Evolutionary conservation across 2,329 filamentous ascomycete genomes (phyloP).

Genomic region (Aspergillus oerlinghausenensis): DNA sequence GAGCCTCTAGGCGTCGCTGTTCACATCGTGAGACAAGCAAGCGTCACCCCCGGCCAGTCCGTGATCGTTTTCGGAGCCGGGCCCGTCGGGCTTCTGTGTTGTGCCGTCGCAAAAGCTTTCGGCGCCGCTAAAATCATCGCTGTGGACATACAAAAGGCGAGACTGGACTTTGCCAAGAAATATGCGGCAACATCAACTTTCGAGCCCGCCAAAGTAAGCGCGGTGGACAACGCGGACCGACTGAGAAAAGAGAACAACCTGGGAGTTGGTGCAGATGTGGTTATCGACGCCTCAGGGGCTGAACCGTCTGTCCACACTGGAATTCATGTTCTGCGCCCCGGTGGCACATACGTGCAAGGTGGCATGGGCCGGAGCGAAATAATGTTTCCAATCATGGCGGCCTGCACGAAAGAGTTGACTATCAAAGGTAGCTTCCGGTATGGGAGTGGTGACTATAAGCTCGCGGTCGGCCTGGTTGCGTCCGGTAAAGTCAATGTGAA

Average conservation of each 20-base stretch:
- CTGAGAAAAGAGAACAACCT: constrained; percentile 62
- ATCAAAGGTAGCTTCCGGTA: constrained; percentile 88
- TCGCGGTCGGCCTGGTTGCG: constrained; percentile 72
- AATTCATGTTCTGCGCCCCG: constrained; percentile 65
- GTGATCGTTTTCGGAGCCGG: constrained; percentile 85
- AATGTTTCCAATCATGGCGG: constrained; percentile 83
- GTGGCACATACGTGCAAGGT: constrained; percentile 76
- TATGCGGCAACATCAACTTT: constrained; percentile 56
- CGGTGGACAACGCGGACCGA: constrained; percentile 69
- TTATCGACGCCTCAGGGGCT: constrained; percentile 76
- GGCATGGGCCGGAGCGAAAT: constrained; percentile 89
- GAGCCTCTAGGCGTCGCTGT: constrained; percentile 86
- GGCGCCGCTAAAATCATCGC: constrained; percentile 81
- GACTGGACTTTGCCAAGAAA: constrained; percentile 71
- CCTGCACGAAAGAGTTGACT: constrained; percentile 85
- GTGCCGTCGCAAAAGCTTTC: constrained; percentile 76
- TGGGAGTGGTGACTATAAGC: constrained; percentile 77
- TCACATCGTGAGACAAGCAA: constrained; percentile 73
- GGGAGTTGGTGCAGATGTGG: constrained; percentile 64
- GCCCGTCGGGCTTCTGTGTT: constrained; percentile 81
- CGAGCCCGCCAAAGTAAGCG: constrained; percentile 58
- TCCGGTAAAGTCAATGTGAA: constrained; percentile 69
- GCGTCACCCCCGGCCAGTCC: constrained; percentile 66
- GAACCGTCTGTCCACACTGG: constrained; percentile 72
- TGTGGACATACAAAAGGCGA: constrained; percentile 77